Evolutionary conservation across 2,329 filamentous ascomycete species (phyloP).

Genomic region (Ophiostoma pallidulum): DNA sequence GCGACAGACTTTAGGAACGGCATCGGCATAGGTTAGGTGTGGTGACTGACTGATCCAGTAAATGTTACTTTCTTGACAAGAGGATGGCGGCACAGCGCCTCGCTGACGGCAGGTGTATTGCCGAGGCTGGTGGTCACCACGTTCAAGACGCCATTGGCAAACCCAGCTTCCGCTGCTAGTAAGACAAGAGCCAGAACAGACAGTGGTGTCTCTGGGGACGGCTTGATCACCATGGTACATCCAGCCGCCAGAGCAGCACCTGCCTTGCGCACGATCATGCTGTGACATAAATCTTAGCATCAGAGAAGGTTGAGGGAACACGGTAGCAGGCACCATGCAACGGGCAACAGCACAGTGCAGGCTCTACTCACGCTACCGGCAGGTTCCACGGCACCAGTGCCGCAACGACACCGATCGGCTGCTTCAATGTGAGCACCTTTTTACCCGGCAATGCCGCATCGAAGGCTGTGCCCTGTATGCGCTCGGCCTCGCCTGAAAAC

Average conservation of each 20-base stretch:
- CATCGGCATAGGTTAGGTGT: neutral
- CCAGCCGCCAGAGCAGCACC: slow-evolving; percentile 60
- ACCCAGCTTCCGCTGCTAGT: slow-evolving; percentile 35
- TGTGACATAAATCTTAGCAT: too few relatives aligned
- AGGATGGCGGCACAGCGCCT: slow-evolving; percentile 30
- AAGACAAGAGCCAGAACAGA: slow-evolving; percentile 25
- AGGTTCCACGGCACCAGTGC: slow-evolving; percentile 69
- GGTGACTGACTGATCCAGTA: slow-evolving; percentile 43
- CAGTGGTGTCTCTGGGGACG: slow-evolving; percentile 45
- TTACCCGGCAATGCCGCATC: slow-evolving; percentile 50
- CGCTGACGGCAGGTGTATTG: slow-evolving; percentile 31
- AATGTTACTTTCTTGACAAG: slow-evolving; percentile 55
- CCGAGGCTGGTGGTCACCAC: slow-evolving; percentile 67
- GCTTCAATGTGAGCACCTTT: slow-evolving; percentile 62
- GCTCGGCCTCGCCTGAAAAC: slow-evolving; percentile 40
- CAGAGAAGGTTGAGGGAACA: too few relatives aligned
- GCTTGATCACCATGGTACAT: slow-evolving; percentile 66
- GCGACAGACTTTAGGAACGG: neutral
- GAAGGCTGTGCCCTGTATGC: slow-evolving; percentile 49
- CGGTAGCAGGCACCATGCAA: too few relatives aligned
- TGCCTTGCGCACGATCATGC: slow-evolving; percentile 56
- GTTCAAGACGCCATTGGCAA: slow-evolving; percentile 66
- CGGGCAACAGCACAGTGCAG: too few relatives aligned
- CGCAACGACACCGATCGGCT: slow-evolving; percentile 59
- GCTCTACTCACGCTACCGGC: slow-evolving; percentile 40